These are phyloP conservation scores for Huntiella bhutanensis DNA, from an alignment of 2,329 filamentous ascomycete species.

Conservation along the genomic window DNA sequence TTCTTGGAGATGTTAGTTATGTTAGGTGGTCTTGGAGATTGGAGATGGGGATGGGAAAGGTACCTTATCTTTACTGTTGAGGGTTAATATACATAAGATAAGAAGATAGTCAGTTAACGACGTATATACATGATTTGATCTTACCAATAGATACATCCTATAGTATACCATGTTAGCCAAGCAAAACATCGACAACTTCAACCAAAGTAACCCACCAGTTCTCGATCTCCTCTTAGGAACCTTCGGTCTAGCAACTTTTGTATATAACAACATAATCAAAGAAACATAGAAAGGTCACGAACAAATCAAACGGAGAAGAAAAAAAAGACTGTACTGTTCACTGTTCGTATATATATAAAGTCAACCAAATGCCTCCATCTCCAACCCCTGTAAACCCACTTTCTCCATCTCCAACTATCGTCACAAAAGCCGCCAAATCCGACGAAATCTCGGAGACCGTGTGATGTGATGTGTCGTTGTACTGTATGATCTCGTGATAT, in stretches of 20 bases:
- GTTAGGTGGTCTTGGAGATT: background rate
- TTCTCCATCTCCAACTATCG: no score
- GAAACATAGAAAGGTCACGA: background rate
- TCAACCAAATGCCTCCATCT: no score
- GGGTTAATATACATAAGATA: background rate
- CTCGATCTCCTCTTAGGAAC: constrained; percentile 39
- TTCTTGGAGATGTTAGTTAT: constrained; percentile 21
- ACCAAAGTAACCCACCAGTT: constrained; percentile 28
- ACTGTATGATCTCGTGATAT: background rate
- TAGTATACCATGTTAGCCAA: background rate
- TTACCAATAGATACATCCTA: constrained; percentile 10
- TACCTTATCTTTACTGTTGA: constrained; percentile 11
- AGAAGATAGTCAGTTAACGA: background rate
- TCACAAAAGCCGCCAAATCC: no score
- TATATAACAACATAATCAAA: constrained; percentile 35
- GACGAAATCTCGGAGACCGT: no score
- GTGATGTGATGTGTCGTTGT: background rate
- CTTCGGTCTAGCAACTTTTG: constrained; percentile 37
- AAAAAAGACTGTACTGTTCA: background rate
- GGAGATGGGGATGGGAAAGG: background rate
- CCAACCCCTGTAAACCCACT: no score
- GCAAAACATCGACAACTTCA: background rate
- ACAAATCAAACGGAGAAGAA: background rate
- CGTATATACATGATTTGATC: background rate
- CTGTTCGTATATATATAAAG: background rate